phyloP scores from a whole-genome alignment of 2,329 filamentous ascomycete species.

The Hypoxylon sp. region DNA sequence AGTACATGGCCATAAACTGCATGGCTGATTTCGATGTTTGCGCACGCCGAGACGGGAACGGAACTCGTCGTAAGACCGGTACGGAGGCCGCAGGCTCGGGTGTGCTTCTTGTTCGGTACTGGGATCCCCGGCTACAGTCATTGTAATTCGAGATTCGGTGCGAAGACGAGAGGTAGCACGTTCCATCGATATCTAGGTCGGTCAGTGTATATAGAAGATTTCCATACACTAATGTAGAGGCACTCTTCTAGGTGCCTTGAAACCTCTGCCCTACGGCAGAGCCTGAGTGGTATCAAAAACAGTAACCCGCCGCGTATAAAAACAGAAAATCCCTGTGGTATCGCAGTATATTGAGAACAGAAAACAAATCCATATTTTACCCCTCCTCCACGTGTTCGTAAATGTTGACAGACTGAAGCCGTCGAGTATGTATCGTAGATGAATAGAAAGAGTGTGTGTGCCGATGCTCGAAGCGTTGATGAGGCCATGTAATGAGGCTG shows the following conservation, averaged over 20 bases:
- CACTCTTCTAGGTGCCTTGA: constrained; percentile 17
- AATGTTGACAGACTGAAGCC: constrained; percentile 16
- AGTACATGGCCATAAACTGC: constrained; percentile 10
- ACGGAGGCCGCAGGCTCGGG: not conserved
- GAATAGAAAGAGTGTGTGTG: constrained; percentile 10
- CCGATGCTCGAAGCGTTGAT: constrained; percentile 10
- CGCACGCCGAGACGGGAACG: not conserved
- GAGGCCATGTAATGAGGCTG: not conserved
- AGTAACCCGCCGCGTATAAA: constrained; percentile 34
- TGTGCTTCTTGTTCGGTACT: constrained; percentile 3
- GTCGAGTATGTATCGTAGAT: constrained; percentile 29
- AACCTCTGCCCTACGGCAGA: constrained; percentile 27
- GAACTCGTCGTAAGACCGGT: not conserved
- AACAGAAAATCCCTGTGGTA: constrained; percentile 36
- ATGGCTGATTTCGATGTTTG: constrained; percentile 4
- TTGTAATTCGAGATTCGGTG: not conserved
- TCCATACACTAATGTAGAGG: constrained; percentile 16
- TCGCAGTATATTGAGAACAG: constrained; percentile 42
- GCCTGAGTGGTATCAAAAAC: constrained; percentile 43
- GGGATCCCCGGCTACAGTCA: constrained; percentile 2
- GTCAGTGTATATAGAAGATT: constrained; percentile 25
- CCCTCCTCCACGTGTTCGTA: constrained; percentile 12
- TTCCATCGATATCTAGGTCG: constrained; percentile 26
- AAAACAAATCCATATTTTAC: constrained; percentile 22
- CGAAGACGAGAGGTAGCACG: constrained; percentile 13